These are phyloP conservation scores for Coelastrella sp. DNA, from an alignment of 139 green algal genomes.

Conservation along the genomic window DNA sequence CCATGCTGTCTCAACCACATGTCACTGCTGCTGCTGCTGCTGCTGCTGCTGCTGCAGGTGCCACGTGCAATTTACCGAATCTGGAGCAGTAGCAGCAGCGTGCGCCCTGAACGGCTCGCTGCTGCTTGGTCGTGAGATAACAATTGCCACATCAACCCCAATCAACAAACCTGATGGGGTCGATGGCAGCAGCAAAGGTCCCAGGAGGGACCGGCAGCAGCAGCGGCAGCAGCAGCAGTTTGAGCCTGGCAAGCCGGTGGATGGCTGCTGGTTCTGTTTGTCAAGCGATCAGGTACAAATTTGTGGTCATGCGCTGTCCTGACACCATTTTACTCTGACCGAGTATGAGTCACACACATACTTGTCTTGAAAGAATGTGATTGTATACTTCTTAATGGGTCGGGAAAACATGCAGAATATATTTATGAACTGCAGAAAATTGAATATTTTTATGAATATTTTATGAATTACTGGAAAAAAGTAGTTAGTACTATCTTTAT, in stretches of 20 bases:
- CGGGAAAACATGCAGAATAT: too few species aligned
- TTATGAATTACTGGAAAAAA: too few species aligned
- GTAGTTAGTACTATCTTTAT: too few species aligned
- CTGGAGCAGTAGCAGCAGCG: slow-evolving; percentile 25
- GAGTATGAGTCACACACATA: too few species aligned
- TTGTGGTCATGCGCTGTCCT: not conserved
- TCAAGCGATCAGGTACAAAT: slow-evolving; percentile 22
- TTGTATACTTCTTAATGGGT: too few species aligned
- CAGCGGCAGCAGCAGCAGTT: slow-evolving; percentile 29
- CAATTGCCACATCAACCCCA: slow-evolving; percentile 32
- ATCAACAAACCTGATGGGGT: not conserved
- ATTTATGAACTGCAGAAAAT: too few species aligned
- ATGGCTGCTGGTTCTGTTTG: slow-evolving; percentile 54
- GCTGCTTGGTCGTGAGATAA: not conserved
- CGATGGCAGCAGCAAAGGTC: not conserved
- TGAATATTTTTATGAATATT: too few species aligned
- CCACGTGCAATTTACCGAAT: slow-evolving; percentile 12
- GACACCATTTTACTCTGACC: slow-evolving; percentile 92
- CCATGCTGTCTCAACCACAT: too few species aligned
- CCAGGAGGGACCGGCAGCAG: slow-evolving; percentile 7
- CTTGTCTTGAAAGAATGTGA: too few species aligned
- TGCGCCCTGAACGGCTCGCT: slow-evolving; percentile 24
- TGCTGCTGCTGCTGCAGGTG: slow-evolving; percentile 8
- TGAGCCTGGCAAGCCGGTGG: slow-evolving; percentile 70
- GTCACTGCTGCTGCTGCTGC: too few species aligned